Conservation (phyloP, 2,329 filamentous ascomycete species). For the Ophiocordyceps camponoti-floridani region DNA sequence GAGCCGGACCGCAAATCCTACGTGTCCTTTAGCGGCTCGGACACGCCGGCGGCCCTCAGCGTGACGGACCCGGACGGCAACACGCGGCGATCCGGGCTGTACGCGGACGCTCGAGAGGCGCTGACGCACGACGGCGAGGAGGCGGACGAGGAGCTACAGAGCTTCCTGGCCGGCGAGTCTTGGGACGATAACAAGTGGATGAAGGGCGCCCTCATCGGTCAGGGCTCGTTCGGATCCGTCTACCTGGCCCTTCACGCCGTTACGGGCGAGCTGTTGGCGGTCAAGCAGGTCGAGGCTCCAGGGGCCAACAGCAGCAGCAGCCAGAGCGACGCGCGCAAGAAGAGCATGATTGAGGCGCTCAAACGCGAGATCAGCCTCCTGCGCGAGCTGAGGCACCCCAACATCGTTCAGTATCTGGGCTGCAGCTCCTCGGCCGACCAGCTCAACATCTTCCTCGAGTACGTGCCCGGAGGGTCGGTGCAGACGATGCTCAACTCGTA, state of each 20-base stretch:
- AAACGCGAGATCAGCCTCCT: slow-evolving; percentile 93
- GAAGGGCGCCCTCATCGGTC: slow-evolving; percentile 93
- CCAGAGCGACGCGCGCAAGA: slow-evolving; percentile 78
- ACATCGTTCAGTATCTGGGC: slow-evolving; percentile 96
- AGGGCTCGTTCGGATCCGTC: slow-evolving; percentile 91
- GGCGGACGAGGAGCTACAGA: slow-evolving; percentile 71
- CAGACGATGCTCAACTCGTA: slow-evolving; percentile 98
- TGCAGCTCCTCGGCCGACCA: slow-evolving; percentile 81
- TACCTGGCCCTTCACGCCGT: slow-evolving; percentile 90
- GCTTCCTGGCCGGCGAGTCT: slow-evolving; percentile 80
- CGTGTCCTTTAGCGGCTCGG: slow-evolving; percentile 68
- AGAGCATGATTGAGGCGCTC: slow-evolving; percentile 92
- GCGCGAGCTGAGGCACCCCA: slow-evolving; percentile 83
- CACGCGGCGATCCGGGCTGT: slow-evolving; percentile 57
- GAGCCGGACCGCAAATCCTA: slow-evolving; percentile 91
- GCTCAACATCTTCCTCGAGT: slow-evolving; percentile 99
- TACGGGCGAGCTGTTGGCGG: slow-evolving; percentile 90
- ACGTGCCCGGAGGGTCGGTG: slow-evolving; percentile 91
- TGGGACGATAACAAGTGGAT: slow-evolving; percentile 99
- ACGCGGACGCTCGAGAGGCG: slow-evolving; percentile 66
- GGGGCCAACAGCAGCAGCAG: slow-evolving; percentile 42
- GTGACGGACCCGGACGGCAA: slow-evolving; percentile 65
- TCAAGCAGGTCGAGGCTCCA: slow-evolving; percentile 86
- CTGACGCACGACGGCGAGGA: slow-evolving; percentile 86
- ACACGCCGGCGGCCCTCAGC: slow-evolving; percentile 48